Conservation (phyloP, 768 basidiomycete species). For the Lepiota brunneoincarnata region DNA sequence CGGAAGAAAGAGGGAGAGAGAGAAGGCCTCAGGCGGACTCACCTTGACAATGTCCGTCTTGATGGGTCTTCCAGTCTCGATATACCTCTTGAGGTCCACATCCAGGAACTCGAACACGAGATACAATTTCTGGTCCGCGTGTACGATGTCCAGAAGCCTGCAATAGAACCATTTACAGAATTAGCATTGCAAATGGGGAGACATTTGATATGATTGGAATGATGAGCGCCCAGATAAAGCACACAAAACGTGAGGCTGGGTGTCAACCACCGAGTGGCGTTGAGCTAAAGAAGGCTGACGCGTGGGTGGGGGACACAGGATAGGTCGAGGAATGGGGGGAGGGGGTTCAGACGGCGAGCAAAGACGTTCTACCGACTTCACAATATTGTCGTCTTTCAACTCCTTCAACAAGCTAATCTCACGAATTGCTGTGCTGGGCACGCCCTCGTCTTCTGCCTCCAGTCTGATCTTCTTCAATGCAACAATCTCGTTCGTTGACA, state of each 20-base stretch:
- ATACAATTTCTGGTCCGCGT: conserved; percentile 95
- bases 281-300: conserved; percentile 1
- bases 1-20: conserved; percentile 13
- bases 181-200: not conserved
- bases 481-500: conserved; percentile 76
- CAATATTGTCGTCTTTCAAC: conserved; percentile 93
- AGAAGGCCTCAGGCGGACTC: conserved; percentile 25
- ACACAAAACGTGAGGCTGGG: not conserved
- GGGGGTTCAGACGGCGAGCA: not conserved
- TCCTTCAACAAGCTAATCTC: conserved; percentile 98
- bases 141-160: conserved; percentile 94
- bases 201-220: conserved; percentile 10
- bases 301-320: conserved; percentile 5
- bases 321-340: conserved; percentile 2
- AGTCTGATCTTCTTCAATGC: conserved; percentile 98
- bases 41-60: conserved; percentile 79
- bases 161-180: conserved; percentile 9
- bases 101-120: conserved; percentile 98
- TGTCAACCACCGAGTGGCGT: not conserved
- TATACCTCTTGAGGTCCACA: conserved; percentile 94
- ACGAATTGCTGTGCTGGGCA: conserved; percentile 95
- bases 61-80: conserved; percentile 88
- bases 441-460: conserved; percentile 98
- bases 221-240: conserved; percentile 10
- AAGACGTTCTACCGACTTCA: conserved; percentile 54